phyloP scores from a whole-genome alignment of 176 grass and related monocot species.

The Otatea glauca region DNA sequence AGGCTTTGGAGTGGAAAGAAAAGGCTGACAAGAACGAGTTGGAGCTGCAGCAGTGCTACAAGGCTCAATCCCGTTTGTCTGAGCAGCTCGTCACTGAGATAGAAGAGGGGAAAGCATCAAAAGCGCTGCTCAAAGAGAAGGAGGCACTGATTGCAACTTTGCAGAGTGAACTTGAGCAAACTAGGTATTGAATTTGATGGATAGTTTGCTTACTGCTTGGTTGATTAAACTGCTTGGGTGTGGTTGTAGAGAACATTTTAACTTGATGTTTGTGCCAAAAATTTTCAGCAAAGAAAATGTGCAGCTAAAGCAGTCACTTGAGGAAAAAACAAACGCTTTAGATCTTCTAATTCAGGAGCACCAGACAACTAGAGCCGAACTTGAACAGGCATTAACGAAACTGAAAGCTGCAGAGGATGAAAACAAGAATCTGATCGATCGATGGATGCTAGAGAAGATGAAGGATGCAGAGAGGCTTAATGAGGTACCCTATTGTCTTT shows the following conservation, averaged over 20 bases:
- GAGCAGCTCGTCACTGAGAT: slow-evolving; percentile 77
- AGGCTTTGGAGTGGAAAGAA: slow-evolving; percentile 92
- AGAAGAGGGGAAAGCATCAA: slow-evolving; percentile 67
- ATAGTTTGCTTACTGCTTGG: slow-evolving; percentile 31
- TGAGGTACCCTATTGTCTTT: slow-evolving; percentile 64
- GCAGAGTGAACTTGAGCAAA: slow-evolving; percentile 64
- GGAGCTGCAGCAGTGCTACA: slow-evolving; percentile 91
- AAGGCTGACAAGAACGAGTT: slow-evolving; percentile 82
- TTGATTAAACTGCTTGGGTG: slow-evolving; percentile 25
- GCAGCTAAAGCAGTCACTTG: slow-evolving; percentile 69
- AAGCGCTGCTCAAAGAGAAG: slow-evolving; percentile 76
- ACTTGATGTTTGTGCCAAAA: slow-evolving; percentile 27
- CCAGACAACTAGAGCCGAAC: slow-evolving; percentile 67
- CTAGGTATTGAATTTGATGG: slow-evolving; percentile 64
- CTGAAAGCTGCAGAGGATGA: slow-evolving; percentile 69
- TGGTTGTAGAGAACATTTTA: slow-evolving; percentile 14
- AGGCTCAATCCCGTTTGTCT: slow-evolving; percentile 76
- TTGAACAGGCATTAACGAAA: slow-evolving; percentile 68
- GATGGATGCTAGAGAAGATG: slow-evolving; percentile 99
- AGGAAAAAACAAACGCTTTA: slow-evolving; percentile 76
- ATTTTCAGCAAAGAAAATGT: slow-evolving; percentile 75
- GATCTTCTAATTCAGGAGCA: slow-evolving; percentile 87
- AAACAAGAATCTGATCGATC: slow-evolving; percentile 76
- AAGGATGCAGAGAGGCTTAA: slow-evolving; percentile 96
- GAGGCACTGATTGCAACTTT: slow-evolving; percentile 59